Evolutionary conservation across 1,284 basidiomycete genomes (phyloP), one percentile per base, ranked within the genome.

Genomic region (Austroboletus novae-zelandiae): DNA sequence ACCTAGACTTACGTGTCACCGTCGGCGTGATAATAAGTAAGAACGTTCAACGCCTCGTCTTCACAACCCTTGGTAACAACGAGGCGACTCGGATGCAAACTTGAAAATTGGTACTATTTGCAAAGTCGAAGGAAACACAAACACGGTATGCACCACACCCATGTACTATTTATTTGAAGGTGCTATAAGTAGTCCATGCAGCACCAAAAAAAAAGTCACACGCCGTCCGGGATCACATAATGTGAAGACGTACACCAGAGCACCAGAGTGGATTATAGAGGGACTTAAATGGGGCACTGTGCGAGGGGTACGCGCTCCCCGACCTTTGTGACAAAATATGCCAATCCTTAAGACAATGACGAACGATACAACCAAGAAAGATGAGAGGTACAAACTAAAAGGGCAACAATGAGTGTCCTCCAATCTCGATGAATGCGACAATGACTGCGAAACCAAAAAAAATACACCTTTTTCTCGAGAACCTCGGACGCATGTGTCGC

Each of bases 241-340:
- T 13, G 20, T 2, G 25, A 11, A 31, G 20, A 71, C 80, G 43
- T 57, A 84, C 83, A 23, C 20, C 20, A 23, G 20, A 23, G 20
- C 5, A 86, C 86, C 86, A 90, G 45, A 89, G 79, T 15, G 84
- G 83, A 72, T 90, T 89, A 73, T 89, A 90, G 36, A 80, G 70
- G 3, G 85, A 82, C 5, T 84, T 89, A 40, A 3, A 23, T 23
- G 20, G 20, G 27, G 82, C 86, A 55, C 89, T 85, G 67, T 91
- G 84, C 5, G 78, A 71, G 4, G 88, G 89, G 65, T 90, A 91
- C 0, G 88, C 75, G 10, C 91, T 71, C 68, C 91, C 89, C 20
- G 3, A 23, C 20, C 20, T 23, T 23, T 23, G 20, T 23, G 20
- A 23, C 20, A 23, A n/a, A n/a, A n/a, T 27, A 27, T 7, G 25